Base-by-base conservation (phyloP, 2,329 filamentous ascomycete genomes). In the Diaporthe sp. region DNA sequence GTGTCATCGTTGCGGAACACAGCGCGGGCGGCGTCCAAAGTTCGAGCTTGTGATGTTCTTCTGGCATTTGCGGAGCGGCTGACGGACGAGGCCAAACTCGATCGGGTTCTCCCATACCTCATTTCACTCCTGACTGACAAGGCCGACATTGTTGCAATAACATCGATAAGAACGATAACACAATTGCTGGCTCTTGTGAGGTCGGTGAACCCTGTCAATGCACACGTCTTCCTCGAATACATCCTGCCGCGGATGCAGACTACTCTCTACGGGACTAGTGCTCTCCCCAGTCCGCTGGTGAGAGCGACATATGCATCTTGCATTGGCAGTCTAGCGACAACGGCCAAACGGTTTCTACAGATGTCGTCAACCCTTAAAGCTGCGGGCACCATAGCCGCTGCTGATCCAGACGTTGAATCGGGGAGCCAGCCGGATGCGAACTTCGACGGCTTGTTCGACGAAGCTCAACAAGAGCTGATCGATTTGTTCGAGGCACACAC, bases 21-120 rank as follows among this genome's bases (percentile, higher is more conserved):
- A 19, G 95, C 95, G 7, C 92, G 96, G 78, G 92, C 96, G 4
- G 93, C 95, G n/a, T 95, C 96, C 35, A 93, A 95, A 78, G 88
- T 98, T 55, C 92, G 95, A 78, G 97, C 95, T 1, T 97, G 97
- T 80, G 97, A 99, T 82, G 89, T 99, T 54, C 88, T 99, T 64
- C 86, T 99, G 67, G 96, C 96, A 3, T 98, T 99, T 82, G 92
- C 96, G 0, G 96, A 98, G 84, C 90, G 94, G 75, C 84, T 98
- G 33, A 97, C 96, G 0, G 97, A 99, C 81, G 97, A 99, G 84
- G 96, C 96, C 4, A 98, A 98, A 82, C 87, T 99, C 66, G 97
- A 99, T 82, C 92, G 97, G 67, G 94, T 98, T 33, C 86, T 99
- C 67, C 97, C 97, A 1, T 98, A 98, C 81, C 86, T 98, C 47